Evolutionary conservation across 2,329 filamentous ascomycete genomes (phyloP).

Genomic region (Beauveria scarabaeidicola): DNA sequence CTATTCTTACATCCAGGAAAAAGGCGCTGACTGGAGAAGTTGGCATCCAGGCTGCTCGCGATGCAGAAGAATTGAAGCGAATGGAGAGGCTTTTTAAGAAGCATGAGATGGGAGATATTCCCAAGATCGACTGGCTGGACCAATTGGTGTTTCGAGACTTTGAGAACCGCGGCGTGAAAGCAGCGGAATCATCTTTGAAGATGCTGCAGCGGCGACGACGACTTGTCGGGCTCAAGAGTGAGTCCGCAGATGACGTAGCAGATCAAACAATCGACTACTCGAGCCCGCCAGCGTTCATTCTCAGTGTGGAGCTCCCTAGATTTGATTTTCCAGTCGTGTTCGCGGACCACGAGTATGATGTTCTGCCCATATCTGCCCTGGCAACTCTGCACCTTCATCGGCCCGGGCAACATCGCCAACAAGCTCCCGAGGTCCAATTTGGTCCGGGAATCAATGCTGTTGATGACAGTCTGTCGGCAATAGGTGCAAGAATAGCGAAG

Average conservation of each 20-base stretch:
- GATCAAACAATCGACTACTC: constrained; percentile 27
- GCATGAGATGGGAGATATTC: constrained; percentile 95
- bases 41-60: constrained; percentile 51
- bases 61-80: constrained; percentile 77
- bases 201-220: constrained; percentile 41
- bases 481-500: constrained; percentile 58
- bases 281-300: constrained; percentile 56
- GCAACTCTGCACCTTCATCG: constrained; percentile 49
- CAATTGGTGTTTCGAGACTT: constrained; percentile 86
- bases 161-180: constrained; percentile 64
- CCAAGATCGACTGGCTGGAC: constrained; percentile 89
- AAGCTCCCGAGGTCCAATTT: constrained; percentile 79
- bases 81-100: constrained; percentile 90
- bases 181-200: constrained; percentile 55
- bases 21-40: constrained; percentile 42
- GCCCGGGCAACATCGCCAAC: constrained; percentile 59
- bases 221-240: constrained; percentile 23
- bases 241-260: constrained; percentile 24
- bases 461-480: constrained; percentile 39
- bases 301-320: constrained; percentile 85
- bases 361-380: constrained; percentile 72
- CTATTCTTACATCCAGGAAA: constrained; percentile 49
- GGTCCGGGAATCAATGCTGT: constrained; percentile 79
- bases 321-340: constrained; percentile 97
- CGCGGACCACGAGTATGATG: constrained; percentile 84